Evolutionary conservation across 805 yeast species (phyloP).

Genomic region (Barnettozyma sucrosica): DNA sequence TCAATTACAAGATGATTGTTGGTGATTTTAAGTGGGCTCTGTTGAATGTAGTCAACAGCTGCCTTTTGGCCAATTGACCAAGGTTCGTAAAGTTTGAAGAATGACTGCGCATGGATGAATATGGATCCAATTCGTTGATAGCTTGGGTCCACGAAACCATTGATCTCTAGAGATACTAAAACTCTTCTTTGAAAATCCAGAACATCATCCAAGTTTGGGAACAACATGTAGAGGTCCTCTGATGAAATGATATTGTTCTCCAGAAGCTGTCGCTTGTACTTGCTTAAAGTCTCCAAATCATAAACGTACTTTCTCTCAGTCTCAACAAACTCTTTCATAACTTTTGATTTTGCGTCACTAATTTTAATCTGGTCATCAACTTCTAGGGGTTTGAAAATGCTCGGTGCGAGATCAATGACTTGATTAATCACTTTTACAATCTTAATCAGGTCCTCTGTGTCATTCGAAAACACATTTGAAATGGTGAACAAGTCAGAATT

Average conservation of each 20-base stretch:
- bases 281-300: constrained; percentile 71
- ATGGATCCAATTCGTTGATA: constrained; percentile 86
- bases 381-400: constrained; percentile 31
- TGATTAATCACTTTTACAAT: constrained; percentile 68
- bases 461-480: constrained; percentile 80
- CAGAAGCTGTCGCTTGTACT: constrained; percentile 63
- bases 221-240: constrained; percentile 73
- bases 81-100: constrained; percentile 85
- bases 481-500: constrained; percentile 86
- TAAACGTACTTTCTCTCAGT: constrained; percentile 92
- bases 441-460: constrained; percentile 68
- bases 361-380: constrained; percentile 25
- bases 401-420: constrained; percentile 51
- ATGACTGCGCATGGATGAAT: constrained; percentile 78
- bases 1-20: constrained; percentile 56
- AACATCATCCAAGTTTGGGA: constrained; percentile 79
- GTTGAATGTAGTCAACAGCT: constrained; percentile 72
- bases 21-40: constrained; percentile 48
- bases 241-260: constrained; percentile 62
- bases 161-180: constrained; percentile 82
- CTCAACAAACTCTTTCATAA: constrained; percentile 76
- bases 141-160: constrained; percentile 64
- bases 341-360: constrained; percentile 63
- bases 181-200: constrained; percentile 91
- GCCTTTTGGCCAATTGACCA: constrained; percentile 90